A percentile compares a stretch with the other conserved stretches of the same genome.
These are phyloP conservation scores for Septoria linicola DNA, from an alignment of 2,329 filamentous ascomycete genomes.

Conservation along the genomic window DNA sequence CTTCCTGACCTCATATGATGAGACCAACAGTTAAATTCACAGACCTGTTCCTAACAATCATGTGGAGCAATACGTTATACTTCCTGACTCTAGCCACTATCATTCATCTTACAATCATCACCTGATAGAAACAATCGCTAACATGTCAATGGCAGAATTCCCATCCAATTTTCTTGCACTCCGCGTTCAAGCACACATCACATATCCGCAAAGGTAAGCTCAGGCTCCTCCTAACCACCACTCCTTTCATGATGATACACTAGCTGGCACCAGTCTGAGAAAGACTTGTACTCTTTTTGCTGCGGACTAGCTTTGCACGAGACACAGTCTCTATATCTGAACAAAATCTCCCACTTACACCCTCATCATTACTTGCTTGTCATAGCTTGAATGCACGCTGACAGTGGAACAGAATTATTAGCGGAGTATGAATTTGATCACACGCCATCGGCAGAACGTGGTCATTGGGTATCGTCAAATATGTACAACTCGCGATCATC, in stretches of 20 bases:
- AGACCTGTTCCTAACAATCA: conserved; percentile 35
- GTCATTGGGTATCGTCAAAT: conserved; percentile 15
- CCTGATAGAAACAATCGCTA: neutral
- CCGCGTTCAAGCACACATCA: neutral
- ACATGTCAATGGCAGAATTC: neutral
- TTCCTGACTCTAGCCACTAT: neutral
- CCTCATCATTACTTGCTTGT: neutral
- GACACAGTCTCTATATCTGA: conserved; percentile 24
- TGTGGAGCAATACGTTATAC: conserved; percentile 27
- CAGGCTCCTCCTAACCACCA: neutral
- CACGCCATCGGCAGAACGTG: no score
- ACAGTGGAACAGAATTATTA: neutral
- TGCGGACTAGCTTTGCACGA: conserved; percentile 31
- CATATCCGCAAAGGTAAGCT: neutral
- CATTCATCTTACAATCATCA: neutral
- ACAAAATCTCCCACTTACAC: neutral
- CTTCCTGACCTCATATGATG: conserved; percentile 24
- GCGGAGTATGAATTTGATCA: no score
- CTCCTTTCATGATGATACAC: conserved; percentile 22
- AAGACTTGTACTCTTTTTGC: conserved; percentile 29
- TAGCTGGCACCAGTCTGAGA: conserved; percentile 29
- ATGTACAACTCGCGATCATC: conserved; percentile 6
- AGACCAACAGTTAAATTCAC: conserved; percentile 30
- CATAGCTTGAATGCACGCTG: neutral
- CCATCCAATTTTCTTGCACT: neutral